phyloP scores from a whole-genome alignment of 1,139 yeast species.

The Suhomyces choctaworum region DNA sequence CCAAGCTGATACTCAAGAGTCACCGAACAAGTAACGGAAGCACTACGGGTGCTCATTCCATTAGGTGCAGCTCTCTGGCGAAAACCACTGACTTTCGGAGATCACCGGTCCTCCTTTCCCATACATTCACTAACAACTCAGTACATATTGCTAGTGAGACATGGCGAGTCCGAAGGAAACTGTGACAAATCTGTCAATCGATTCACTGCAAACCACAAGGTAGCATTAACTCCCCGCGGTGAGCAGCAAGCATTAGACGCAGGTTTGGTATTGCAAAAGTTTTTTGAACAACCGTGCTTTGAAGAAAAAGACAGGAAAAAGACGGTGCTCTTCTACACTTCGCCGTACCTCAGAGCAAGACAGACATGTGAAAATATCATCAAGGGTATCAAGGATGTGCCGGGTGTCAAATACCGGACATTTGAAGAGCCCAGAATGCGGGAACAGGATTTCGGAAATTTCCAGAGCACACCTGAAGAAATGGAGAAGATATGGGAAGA shows the following conservation, averaged over 20 bases:
- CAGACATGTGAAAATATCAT: slow-evolving; percentile 75
- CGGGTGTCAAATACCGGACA: slow-evolving; percentile 52
- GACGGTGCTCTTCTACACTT: slow-evolving; percentile 64
- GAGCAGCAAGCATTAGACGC: slow-evolving; percentile 67
- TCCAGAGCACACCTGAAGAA: slow-evolving; percentile 73
- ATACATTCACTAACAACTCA: slow-evolving; percentile 21
- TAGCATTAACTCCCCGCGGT: slow-evolving; percentile 69
- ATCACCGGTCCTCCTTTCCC: neutral
- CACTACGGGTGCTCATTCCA: too few relatives aligned
- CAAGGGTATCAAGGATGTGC: slow-evolving; percentile 54
- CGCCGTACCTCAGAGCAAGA: slow-evolving; percentile 80
- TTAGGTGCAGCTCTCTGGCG: too few relatives aligned
- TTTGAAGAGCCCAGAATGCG: slow-evolving; percentile 87
- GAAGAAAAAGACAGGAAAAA: slow-evolving; percentile 28
- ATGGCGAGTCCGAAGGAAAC: slow-evolving; percentile 91
- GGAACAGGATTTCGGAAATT: slow-evolving; percentile 94
- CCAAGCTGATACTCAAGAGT: too few relatives aligned
- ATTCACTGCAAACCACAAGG: slow-evolving; percentile 74
- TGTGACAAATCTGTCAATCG: slow-evolving; percentile 77
- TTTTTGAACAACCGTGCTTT: slow-evolving; percentile 51
- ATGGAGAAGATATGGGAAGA: slow-evolving; percentile 81
- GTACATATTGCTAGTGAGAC: slow-evolving; percentile 79
- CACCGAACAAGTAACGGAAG: too few relatives aligned
- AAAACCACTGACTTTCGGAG: too few relatives aligned
- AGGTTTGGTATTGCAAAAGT: slow-evolving; percentile 56